Conservation (phyloP, 345 rosid species). For the Cardamine occulta region DNA sequence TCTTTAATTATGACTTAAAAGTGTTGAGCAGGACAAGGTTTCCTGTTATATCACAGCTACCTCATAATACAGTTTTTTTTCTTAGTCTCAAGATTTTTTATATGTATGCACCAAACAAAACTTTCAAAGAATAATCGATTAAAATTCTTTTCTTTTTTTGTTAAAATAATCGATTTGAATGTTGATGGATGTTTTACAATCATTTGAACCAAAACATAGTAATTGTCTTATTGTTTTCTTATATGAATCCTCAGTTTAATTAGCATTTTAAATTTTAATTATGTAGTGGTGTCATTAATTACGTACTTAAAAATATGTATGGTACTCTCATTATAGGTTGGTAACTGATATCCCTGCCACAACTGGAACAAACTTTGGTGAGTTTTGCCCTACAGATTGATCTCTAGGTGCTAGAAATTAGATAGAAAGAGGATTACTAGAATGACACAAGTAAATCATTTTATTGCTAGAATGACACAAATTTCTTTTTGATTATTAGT, state of each 20-base stretch:
- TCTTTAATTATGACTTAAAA: slow-evolving; percentile 13
- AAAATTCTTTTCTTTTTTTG: no score
- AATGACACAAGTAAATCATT: no score
- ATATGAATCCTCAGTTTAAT: not conserved
- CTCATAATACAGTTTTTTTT: not conserved
- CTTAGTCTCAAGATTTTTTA: not conserved
- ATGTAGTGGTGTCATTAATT: not conserved
- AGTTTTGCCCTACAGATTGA: slow-evolving; percentile 18
- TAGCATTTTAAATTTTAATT: not conserved
- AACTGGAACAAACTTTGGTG: slow-evolving; percentile 46
- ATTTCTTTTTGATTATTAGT: no score
- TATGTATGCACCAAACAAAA: not conserved
- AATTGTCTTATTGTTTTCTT: not conserved
- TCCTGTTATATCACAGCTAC: slow-evolving; percentile 19
- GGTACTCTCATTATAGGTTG: slow-evolving; percentile 35
- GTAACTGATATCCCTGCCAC: slow-evolving; percentile 50
- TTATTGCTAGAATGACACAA: no score
- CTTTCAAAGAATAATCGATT: not conserved
- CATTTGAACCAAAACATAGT: not conserved
- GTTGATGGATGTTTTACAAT: not conserved
- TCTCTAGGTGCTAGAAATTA: not conserved
- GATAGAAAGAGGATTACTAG: not conserved
- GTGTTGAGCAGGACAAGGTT: slow-evolving; percentile 3
- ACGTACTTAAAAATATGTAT: not conserved
- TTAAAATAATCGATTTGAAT: not conserved